These are phyloP conservation scores for Roridomyces roridus DNA, from an alignment of 768 basidiomycete species.

Conservation along the genomic window DNA sequence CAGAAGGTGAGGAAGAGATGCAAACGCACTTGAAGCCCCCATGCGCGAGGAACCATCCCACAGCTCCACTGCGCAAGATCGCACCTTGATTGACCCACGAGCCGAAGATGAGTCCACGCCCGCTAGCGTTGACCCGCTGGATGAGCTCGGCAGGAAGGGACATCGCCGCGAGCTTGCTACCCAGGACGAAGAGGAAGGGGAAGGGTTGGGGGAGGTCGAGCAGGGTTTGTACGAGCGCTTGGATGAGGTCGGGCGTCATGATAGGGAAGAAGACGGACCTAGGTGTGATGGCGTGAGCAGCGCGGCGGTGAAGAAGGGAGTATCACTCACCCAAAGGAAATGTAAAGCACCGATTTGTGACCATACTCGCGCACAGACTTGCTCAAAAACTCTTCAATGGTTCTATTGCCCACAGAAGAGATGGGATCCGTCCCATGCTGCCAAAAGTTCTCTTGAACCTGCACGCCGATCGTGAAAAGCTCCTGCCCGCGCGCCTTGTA, in stretches of 20 bases:
- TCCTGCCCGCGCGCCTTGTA: neutral
- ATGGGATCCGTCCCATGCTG: neutral
- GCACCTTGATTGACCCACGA: slow-evolving; percentile 15
- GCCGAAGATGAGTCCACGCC: neutral
- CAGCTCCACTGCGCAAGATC: slow-evolving; percentile 3
- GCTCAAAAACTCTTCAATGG: slow-evolving; percentile 1
- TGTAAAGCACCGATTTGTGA: slow-evolving; percentile 7
- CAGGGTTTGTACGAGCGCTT: slow-evolving; percentile 2
- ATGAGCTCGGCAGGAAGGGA: neutral
- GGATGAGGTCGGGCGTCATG: neutral
- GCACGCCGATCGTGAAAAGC: slow-evolving; percentile 6
- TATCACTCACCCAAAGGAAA: slow-evolving; percentile 12
- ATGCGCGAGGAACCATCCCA: slow-evolving; percentile 15
- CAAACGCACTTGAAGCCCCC: slow-evolving; percentile 10
- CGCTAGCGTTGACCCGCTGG: neutral
- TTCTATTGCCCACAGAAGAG: neutral
- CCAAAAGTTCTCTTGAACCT: neutral
- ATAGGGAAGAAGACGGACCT: no score
- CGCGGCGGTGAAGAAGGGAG: neutral
- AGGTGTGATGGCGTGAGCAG: no score
- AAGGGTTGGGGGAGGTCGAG: neutral
- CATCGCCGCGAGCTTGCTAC: neutral
- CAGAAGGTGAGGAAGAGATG: neutral
- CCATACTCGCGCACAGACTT: neutral
- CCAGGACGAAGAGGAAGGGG: slow-evolving; percentile 11